Base-by-base conservation (phyloP, 169 alveolate species). In the Eimeria nieschulzi region DNA sequence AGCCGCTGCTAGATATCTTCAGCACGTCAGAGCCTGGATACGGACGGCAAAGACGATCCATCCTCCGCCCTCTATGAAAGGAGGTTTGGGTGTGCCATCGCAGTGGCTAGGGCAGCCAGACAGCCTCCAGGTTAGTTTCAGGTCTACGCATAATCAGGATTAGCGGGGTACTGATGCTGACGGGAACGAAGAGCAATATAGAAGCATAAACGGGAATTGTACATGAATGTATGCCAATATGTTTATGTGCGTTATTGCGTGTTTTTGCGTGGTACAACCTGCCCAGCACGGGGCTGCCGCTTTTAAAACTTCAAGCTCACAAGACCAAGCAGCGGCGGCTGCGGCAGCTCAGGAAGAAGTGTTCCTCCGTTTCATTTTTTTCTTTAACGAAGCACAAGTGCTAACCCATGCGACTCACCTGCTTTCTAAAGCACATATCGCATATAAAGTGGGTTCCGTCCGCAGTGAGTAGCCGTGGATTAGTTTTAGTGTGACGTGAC, bases 1-100 rank as follows among this genome's bases (percentile, higher is more conserved):
- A 78, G 93, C 93, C 9, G 93, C 93, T 5, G 93, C 93, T 55
- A 61, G 93, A 59, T 90, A 90, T 83, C 90, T 76, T 21, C 93
- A 78, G 73, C 90, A 90, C 19, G 83, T 90, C 53, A 83, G 93
- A 33, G 54, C 68, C 54, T 90, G 93, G 93, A 63, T 90, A 72
- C 55, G 84, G 63, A 68, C 75, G 23, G 93, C 93, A 46, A 90
- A 90, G 75, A 75, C 33, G 53, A 73, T 55, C 9, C 83, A 76
- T 17, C 93, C 82, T n/a, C 90, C 93, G 17, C 93, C 93, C 25
- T 90, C 93, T 63, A 90, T 90, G 93, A 90, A 90, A 63, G 93
- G 93, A 9, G 93, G 93, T 7, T 83, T 76, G 51, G 84, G 72
- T 13, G 84, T 76, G 84, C 90, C 88, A 17, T 76, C 93, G 46